Evolutionary conservation across 1,284 basidiomycete species (phyloP).

Genomic region (Apiotrichum gracile): DNA sequence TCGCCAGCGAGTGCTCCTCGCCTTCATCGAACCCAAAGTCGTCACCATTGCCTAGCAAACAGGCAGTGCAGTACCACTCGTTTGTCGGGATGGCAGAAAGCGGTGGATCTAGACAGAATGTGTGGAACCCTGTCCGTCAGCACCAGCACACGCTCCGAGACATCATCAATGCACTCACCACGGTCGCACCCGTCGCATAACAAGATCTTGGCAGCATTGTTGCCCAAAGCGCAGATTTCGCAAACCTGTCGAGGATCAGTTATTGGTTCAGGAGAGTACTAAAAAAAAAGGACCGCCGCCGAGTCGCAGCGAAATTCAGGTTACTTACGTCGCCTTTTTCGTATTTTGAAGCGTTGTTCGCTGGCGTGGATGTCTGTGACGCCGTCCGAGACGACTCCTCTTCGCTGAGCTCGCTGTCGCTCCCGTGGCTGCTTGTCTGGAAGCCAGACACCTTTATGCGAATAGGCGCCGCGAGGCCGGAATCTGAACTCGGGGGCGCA

Average conservation of each 20-base stretch:
- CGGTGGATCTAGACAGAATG: conserved; percentile 91
- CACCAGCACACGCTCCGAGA: neutral
- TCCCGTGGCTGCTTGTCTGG: conserved; percentile 27
- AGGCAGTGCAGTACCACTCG: conserved; percentile 89
- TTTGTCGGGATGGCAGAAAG: conserved; percentile 76
- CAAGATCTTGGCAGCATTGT: conserved; percentile 82
- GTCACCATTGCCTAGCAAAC: conserved; percentile 87
- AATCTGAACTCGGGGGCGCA: neutral
- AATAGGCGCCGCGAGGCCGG: conserved; percentile 5
- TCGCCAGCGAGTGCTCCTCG: conserved; percentile 86
- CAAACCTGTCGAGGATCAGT: conserved; percentile 56
- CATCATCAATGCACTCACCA: conserved; percentile 54
- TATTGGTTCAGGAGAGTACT: no score
- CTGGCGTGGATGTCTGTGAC: conserved; percentile 8
- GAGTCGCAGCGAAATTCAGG: no score
- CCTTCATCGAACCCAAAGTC: conserved; percentile 99
- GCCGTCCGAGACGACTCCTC: conserved; percentile 23
- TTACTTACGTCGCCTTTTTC: conserved; percentile 44
- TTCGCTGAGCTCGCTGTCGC: conserved; percentile 31
- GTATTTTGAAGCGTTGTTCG: conserved; percentile 22
- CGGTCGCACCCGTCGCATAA: conserved; percentile 96
- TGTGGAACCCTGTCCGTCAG: conserved; percentile 61
- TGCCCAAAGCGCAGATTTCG: conserved; percentile 84
- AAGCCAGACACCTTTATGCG: conserved; percentile 37
- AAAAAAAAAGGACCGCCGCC: no score